Base-by-base conservation (phyloP, 306 rosid genomes). In the Vigna nakashimae region DNA sequence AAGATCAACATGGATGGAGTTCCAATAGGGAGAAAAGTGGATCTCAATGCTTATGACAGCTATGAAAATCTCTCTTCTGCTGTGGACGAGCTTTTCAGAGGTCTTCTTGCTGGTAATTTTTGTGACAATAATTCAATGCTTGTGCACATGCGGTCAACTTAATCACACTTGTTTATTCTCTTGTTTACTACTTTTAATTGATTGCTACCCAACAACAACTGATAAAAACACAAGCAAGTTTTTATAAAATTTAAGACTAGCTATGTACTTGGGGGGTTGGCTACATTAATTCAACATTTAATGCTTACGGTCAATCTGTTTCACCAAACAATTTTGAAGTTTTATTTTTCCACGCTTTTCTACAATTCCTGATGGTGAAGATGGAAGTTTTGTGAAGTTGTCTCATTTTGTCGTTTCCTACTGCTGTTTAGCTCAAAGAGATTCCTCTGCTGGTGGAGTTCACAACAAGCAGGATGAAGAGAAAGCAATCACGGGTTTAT, bases 1-100 rank as follows among this genome's bases (percentile, higher is more conserved):
- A 96, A 96, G 89, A 96, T 96, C 86, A 96, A 96, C 28, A 96
- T 96, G 99, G 98, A 93, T 78, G 99, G 99, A 5, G 94, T 96
- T 20, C 96, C 99, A 0, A 96, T 96, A 63, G 99, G 99, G 22
- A 88, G 99, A 53, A 96, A 96, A 79, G 88, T 96, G 9, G 99
- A 96, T 80, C 98, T 96, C 56, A 86, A 84, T 40, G 99, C 97
- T 51, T 89, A 86, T 55, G 75, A 88, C 75, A 84, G 78, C 90
- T 96, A 96, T 82, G 84, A 87, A 17, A 88, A 84, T 60, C 99
- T 96, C 56, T 90, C 97, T 8, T 70, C 83, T 53, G 94, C 91
- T 16, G 99, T 91, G 30, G 97, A 96, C 74, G 86, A 90, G 48
- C 94, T 96, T 74, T 96, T 96, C 73, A 89, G 93, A 65, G 96